A percentile compares a stretch with the other conserved stretches of the same genome.
Evolutionary conservation across 495 filamentous ascomycete species (phyloP).

Genomic region (Aspergillus funiculosus): DNA sequence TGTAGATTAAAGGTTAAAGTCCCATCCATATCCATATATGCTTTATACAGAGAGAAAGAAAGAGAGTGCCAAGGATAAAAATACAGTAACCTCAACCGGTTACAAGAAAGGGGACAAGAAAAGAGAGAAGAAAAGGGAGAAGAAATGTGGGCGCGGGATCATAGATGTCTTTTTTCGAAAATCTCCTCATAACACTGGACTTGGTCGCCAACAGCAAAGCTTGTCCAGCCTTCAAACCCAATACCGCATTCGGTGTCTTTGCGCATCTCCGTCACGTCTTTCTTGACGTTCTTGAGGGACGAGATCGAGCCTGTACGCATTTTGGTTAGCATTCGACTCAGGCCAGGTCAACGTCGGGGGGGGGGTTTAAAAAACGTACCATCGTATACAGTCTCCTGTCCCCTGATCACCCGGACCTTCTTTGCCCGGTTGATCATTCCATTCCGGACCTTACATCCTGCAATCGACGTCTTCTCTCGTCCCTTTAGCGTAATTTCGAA

Average conservation of each 20-base stretch:
- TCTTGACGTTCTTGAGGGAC: slow-evolving; percentile 86
- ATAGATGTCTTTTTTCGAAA: slow-evolving; percentile 57
- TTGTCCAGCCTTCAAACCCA: slow-evolving; percentile 71
- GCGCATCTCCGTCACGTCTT: slow-evolving; percentile 78
- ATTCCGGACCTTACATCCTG: slow-evolving; percentile 83
- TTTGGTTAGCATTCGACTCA: neutral
- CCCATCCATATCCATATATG: slow-evolving; percentile 5
- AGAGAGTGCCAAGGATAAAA: neutral
- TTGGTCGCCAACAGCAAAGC: slow-evolving; percentile 73
- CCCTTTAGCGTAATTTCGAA: slow-evolving; percentile 80
- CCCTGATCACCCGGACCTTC: slow-evolving; percentile 69
- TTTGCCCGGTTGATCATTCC: slow-evolving; percentile 56
- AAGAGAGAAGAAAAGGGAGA: neutral
- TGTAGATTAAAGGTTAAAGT: no score
- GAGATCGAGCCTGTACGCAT: slow-evolving; percentile 56
- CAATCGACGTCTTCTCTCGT: slow-evolving; percentile 62
- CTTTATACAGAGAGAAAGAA: slow-evolving; percentile 3
- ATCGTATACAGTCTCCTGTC: slow-evolving; percentile 63
- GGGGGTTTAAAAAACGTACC: slow-evolving; percentile 51
- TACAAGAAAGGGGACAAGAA: neutral
- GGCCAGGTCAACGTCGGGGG: neutral
- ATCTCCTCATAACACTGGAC: slow-evolving; percentile 82
- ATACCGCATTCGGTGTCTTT: slow-evolving; percentile 94
- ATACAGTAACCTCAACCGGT: no score
- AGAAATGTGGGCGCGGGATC: slow-evolving; percentile 14